phyloP scores from a whole-genome alignment of 495 filamentous ascomycete species.

The Penicillium dipodomyicola region DNA sequence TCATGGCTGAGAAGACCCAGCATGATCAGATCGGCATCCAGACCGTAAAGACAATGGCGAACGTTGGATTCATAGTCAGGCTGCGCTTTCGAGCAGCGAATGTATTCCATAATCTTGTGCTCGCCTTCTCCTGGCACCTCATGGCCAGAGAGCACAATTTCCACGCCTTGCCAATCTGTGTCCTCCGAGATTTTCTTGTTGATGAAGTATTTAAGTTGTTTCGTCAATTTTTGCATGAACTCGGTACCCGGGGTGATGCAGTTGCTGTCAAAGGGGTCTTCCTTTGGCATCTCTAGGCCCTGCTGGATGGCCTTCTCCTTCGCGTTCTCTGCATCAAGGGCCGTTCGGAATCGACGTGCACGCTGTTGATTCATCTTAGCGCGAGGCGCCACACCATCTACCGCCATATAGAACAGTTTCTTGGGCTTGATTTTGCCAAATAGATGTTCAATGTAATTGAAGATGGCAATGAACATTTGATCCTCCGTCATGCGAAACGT shows the following conservation, averaged over 20 bases:
- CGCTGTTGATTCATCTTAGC: constrained; percentile 99
- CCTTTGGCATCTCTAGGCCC: constrained; percentile 89
- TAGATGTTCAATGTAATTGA: constrained; percentile 99
- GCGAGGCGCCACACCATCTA: constrained; percentile 94
- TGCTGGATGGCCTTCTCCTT: constrained; percentile 85
- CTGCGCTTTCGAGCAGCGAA: constrained; percentile 92
- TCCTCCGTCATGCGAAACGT: constrained; percentile 94
- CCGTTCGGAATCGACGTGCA: constrained; percentile 90
- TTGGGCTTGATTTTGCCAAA: constrained; percentile 99
- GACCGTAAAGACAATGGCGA: constrained; percentile 93
- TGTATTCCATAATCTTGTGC: constrained; percentile 99
- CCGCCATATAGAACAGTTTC: constrained; percentile 98
- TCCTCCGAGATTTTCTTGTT: constrained; percentile 98
- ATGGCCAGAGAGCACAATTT: constrained; percentile 94
- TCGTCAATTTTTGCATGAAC: constrained; percentile 94
- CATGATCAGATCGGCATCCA: constrained; percentile 99
- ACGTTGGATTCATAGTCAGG: constrained; percentile 91
- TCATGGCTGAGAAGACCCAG: constrained; percentile 94
- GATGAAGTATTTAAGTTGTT: constrained; percentile 96
- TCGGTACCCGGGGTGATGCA: constrained; percentile 97
- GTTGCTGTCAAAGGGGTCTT: constrained; percentile 97
- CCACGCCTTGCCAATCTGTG: constrained; percentile 91
- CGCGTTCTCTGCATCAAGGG: constrained; percentile 83
- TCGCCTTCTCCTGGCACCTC: constrained; percentile 99
- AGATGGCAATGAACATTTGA: constrained; percentile 98